Evolutionary conservation across 768 basidiomycete species (phyloP), one percentile per base, ranked within the genome.

Genomic region (Auricularia sp.): DNA sequence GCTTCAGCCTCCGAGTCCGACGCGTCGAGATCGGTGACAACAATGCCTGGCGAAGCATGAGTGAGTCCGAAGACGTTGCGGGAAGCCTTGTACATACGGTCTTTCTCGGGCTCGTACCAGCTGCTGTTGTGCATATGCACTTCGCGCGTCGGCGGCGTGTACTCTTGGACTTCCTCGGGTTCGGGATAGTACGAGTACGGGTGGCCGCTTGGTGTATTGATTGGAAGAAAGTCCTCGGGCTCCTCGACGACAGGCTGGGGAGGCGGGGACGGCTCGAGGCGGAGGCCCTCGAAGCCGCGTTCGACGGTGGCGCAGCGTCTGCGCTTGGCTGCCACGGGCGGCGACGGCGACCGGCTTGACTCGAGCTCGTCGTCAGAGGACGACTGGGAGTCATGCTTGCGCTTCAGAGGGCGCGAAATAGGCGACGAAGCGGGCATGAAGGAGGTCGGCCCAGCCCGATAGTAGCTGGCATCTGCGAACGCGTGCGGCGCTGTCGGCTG

Each of bases 51-150:
- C n/a, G 8, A 62, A 51, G 59, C 39, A 14, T 42, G 39, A 42
- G 39, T 2, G 12, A 8, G 1, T 42, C 12, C 3, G 39, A 14
- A 34, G 63, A 63, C 56, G 67, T 59, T 42, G 47, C 36, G 67
- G 39, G 42, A 36, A 29, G 61, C 4, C 7, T 29, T 23, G 58
- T 70, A 80, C 85, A 68, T 73, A 90, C 89, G 77, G 71, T 87
- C 83, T 67, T 82, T 85, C 70, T 87, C 88, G 3, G 83, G 80
- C 71, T 87, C 87, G 70, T 85, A 87, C 85, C 85, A 87, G 36
- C 84, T 82, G 8, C 78, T 78, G 8, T 72, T 69, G 66, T 83
- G 84, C 88, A 91, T 91, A 58, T 79, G 81, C 2, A 85, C 76
- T 63, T 90, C 87, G 21, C 76, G 80, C 8, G 76, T 64, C 7